Evolutionary conservation across 2,329 filamentous ascomycete genomes (phyloP), one percentile per base, ranked within the genome.

Genomic region (Penicillium sp.): DNA sequence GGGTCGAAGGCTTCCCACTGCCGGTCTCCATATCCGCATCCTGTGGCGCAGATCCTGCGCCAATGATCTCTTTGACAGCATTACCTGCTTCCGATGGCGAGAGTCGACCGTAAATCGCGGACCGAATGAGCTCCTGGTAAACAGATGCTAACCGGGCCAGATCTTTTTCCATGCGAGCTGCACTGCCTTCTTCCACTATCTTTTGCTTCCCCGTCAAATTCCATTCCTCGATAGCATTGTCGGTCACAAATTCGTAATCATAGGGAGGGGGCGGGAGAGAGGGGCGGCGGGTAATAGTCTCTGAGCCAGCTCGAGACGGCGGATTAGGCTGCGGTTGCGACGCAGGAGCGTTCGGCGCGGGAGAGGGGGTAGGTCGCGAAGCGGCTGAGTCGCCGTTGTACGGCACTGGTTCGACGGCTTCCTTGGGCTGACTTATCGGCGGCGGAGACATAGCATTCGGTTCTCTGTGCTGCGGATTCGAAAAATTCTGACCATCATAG

Each of bases 61-160:
- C 82, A 30, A 95, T 76, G 26, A 96, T 88, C 56, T 91, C 85
- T 66, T 86, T 88, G 54, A 96, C 81, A 52, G 86, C 82, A 18
- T 74, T 76, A 26, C 92, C 93, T 44, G 89, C 86, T 64, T 92
- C 88, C 6, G 74, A 70, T 2, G 90, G 79, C 36, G 82, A 79
- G 42, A 97, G 73, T 45, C 86, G 83, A 39, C 80, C 82, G 66
- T 91, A 86, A 11, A 95, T 75, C 16, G 87, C 86, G 32, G 90
- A 85, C 57, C 87, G 85, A 34, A 94, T 83, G 35, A 97, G 82
- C 70, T 99, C 94, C 74, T 96, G 90, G 62, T 92, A 91, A 19
- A 96, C 77, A 13, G 82, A 82, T 29, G 87, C 85, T 35, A 96
- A 76, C 53, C 85, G 83, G 42, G 87, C 79, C 7, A 83, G 76